A percentile compares a stretch with the other conserved stretches of the same genome.
Conservation (phyloP, 495 filamentous ascomycete genomes). For the Hypoxylon lenormandii region DNA sequence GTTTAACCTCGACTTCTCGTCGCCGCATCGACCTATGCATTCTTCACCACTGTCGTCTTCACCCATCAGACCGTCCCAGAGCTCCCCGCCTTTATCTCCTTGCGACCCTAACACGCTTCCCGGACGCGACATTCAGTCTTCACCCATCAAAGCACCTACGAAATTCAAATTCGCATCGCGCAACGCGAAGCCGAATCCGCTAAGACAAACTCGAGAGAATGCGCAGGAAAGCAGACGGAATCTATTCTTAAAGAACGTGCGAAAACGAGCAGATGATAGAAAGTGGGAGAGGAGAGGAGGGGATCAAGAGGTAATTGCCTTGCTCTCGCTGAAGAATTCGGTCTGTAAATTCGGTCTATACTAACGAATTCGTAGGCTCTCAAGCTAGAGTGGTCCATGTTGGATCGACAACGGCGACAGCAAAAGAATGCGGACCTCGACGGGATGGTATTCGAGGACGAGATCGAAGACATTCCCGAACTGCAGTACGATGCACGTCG, state of each 20-base stretch:
- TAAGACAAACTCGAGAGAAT: conserved; percentile 58
- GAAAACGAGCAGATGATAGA: conserved; percentile 74
- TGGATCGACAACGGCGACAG: conserved; percentile 55
- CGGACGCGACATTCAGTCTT: conserved; percentile 52
- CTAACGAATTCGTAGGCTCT: conserved; percentile 58
- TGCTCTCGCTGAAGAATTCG: too few species aligned
- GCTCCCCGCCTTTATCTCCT: conserved; percentile 48
- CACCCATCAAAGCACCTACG: conserved; percentile 46
- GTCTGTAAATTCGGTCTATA: not conserved
- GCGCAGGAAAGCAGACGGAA: conserved; percentile 67
- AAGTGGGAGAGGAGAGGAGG: conserved; percentile 73
- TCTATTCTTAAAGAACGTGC: conserved; percentile 82
- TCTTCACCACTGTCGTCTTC: conserved; percentile 53
- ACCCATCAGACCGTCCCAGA: conserved; percentile 48
- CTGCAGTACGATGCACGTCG: conserved; percentile 53
- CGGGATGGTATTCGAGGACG: conserved; percentile 58
- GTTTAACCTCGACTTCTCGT: conserved; percentile 50
- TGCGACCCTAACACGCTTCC: conserved; percentile 44
- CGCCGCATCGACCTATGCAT: conserved; percentile 49
- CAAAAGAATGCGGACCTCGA: conserved; percentile 66
- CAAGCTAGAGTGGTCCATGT: conserved; percentile 60
- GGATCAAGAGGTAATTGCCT: conserved; percentile 84
- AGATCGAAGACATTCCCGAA: conserved; percentile 59
- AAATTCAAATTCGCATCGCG: conserved; percentile 52
- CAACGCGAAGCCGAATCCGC: conserved; percentile 53